phyloP scores from a whole-genome alignment of 1,284 basidiomycete genomes.

The Puccinia hordei region DNA sequence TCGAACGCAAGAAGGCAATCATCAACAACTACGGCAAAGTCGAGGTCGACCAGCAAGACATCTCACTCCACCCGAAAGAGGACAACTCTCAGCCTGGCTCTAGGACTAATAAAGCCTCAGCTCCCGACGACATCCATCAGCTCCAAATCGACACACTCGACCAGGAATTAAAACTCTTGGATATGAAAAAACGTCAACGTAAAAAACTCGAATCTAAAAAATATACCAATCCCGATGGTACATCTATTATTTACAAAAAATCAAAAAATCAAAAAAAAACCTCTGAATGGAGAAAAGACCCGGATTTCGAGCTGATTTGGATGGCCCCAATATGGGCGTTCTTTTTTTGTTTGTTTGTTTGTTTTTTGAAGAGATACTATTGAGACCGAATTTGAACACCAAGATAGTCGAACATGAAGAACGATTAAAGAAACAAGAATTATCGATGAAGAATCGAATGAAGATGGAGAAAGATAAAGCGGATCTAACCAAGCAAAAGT shows the following conservation, averaged over 20 bases:
- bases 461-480: conserved; percentile 48
- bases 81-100: too few relatives aligned
- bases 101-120: not conserved
- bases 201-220: conserved; percentile 48
- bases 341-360: not conserved
- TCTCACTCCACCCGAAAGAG: not conserved
- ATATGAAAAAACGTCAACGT: conserved; percentile 35
- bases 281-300: not conserved
- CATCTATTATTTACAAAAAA: not conserved
- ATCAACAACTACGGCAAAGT: conserved; percentile 30
- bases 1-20: conserved; percentile 20
- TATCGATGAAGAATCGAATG: conserved; percentile 1
- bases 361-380: conserved; percentile 15
- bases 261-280: not conserved
- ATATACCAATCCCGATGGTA: conserved; percentile 23
- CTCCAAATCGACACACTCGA: not conserved
- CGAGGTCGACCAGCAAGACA: conserved; percentile 25
- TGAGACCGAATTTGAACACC: conserved; percentile 40
- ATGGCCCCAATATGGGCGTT: not conserved
- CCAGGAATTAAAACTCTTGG: conserved; percentile 43
- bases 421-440: conserved; percentile 31
- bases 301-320: not conserved
- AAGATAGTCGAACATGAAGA: conserved; percentile 44
- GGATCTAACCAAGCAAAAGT: conserved; percentile 45
- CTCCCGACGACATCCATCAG: not conserved